Evolutionary conservation across 2,329 filamentous ascomycete genomes (phyloP).

Genomic region (Huntiella decipiens): DNA sequence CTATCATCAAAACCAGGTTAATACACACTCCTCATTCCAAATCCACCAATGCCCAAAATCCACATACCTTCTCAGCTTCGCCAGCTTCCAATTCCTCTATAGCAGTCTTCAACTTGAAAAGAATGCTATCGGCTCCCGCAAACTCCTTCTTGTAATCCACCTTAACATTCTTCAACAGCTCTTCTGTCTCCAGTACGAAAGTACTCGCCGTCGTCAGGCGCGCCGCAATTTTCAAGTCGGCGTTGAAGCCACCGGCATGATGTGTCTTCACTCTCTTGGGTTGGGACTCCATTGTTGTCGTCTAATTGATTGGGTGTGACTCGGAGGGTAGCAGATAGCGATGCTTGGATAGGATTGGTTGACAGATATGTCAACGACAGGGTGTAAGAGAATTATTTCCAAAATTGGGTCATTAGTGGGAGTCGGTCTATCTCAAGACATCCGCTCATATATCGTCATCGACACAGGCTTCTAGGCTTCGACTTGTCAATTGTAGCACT

Average conservation of each 20-base stretch:
- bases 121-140: slow-evolving; percentile 26
- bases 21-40: neutral
- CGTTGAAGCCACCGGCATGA: slow-evolving; percentile 22
- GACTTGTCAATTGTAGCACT: too few relatives aligned
- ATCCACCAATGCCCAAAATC: neutral
- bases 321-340: too few relatives aligned
- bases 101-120: slow-evolving; percentile 32
- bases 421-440: neutral
- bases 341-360: too few relatives aligned
- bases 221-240: slow-evolving; percentile 22
- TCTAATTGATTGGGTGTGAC: too few relatives aligned
- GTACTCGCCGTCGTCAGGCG: slow-evolving; percentile 30
- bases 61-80: slow-evolving; percentile 31
- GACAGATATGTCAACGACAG: too few relatives aligned
- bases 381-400: too few relatives aligned
- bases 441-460: neutral
- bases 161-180: slow-evolving; percentile 35
- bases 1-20: slow-evolving; percentile 22
- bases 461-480: neutral
- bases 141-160: slow-evolving; percentile 32
- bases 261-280: slow-evolving; percentile 31
- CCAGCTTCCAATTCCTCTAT: slow-evolving; percentile 33
- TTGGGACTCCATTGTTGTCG: slow-evolving; percentile 24
- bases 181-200: slow-evolving; percentile 40
- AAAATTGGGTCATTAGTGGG: too few relatives aligned